Conservation (phyloP, 257 asterid species). For the Capsicum rhomboideum region DNA sequence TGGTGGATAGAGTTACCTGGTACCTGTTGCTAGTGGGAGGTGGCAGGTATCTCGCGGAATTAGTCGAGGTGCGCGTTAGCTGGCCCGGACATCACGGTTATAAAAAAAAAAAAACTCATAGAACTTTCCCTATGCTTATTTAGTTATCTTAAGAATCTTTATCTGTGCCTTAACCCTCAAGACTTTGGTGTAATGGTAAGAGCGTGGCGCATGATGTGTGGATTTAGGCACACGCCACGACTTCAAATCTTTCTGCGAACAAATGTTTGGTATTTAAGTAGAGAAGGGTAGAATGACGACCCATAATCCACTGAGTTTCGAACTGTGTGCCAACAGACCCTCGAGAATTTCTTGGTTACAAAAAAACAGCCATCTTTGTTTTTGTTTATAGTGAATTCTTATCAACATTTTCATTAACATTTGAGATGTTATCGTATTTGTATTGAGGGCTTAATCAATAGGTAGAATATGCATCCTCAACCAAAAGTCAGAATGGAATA, state of each 20-base stretch:
- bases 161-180: not conserved
- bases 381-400: not conserved
- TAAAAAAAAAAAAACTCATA: not conserved
- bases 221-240: not conserved
- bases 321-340: not conserved
- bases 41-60: too few species aligned
- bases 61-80: too few species aligned
- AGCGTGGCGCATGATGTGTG: not conserved
- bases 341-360: not conserved
- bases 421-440: not conserved
- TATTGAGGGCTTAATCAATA: not conserved
- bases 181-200: not conserved
- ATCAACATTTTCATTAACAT: not conserved
- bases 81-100: too few species aligned
- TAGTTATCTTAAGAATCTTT: not conserved
- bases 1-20: too few species aligned
- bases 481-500: not conserved
- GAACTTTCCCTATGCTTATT: not conserved
- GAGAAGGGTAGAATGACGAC: not conserved
- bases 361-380: not conserved
- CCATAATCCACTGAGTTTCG: not conserved
- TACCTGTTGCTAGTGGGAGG: too few species aligned
- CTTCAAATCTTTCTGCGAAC: not conserved
- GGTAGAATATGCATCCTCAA: not conserved
- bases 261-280: not conserved